A percentile compares a stretch with the other conserved stretches of the same genome.
Evolutionary conservation across 192 early-diverging fungal species (phyloP).

Genomic region (Backusella westeae): DNA sequence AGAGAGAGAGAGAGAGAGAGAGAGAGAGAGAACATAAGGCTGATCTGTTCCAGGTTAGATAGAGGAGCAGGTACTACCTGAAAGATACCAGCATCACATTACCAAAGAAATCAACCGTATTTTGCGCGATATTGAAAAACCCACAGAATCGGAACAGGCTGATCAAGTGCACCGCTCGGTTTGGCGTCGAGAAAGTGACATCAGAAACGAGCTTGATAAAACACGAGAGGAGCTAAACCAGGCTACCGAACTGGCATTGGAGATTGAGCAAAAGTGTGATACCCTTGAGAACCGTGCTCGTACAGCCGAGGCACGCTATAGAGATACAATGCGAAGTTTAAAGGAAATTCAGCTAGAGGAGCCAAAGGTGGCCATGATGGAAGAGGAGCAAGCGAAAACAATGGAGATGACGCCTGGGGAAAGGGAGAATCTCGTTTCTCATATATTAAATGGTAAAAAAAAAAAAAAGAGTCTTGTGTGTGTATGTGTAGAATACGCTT

Average conservation of each 20-base stretch:
- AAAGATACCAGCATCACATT: constrained; percentile 72
- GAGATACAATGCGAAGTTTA: constrained; percentile 24
- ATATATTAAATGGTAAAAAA: constrained; percentile 35
- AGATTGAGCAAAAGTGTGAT: constrained; percentile 30
- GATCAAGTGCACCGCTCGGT: constrained; percentile 23
- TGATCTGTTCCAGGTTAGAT: constrained; percentile 46
- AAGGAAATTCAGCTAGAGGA: constrained; percentile 18
- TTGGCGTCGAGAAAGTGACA: constrained; percentile 40
- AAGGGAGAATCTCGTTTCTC: constrained; percentile 28
- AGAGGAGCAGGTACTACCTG: constrained; percentile 73
- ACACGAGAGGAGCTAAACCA: constrained; percentile 24
- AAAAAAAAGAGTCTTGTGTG: not conserved
- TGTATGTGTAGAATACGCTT: not conserved
- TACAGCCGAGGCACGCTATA: constrained; percentile 21
- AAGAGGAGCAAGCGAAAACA: not conserved
- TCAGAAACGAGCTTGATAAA: constrained; percentile 30
- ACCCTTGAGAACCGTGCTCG: constrained; percentile 23
- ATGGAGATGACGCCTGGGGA: not conserved
- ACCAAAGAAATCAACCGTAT: constrained; percentile 84
- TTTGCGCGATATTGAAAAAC: constrained; percentile 67
- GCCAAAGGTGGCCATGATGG: not conserved
- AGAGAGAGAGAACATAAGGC: constrained; percentile 23
- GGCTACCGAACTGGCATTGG: constrained; percentile 22
- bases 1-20: too few species aligned
- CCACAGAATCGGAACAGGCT: constrained; percentile 22